Percentiles rank a stretch among this genome's conserved stretches.
These are phyloP conservation scores for Aspergillus cristatus DNA, from an alignment of 495 filamentous ascomycete genomes.

Conservation along the genomic window DNA sequence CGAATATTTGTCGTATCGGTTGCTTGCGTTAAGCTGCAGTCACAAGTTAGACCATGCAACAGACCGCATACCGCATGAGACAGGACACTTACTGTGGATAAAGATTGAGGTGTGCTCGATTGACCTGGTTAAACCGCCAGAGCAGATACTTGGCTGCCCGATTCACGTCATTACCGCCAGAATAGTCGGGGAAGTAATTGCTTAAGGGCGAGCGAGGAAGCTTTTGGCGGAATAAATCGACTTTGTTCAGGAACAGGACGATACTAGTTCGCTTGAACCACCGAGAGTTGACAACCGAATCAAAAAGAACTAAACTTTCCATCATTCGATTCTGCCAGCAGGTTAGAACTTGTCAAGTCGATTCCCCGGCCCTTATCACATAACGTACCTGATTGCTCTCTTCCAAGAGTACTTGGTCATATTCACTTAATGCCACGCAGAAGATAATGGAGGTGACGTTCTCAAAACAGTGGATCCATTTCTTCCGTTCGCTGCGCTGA, in stretches of 20 bases:
- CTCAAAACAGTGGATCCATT: slow-evolving; percentile 99
- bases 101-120: slow-evolving; percentile 88
- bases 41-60: slow-evolving; percentile 27
- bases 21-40: slow-evolving; percentile 84
- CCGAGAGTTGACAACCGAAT: slow-evolving; percentile 95
- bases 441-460: slow-evolving; percentile 99
- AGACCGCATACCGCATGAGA: too few species aligned
- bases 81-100: slow-evolving; percentile 87
- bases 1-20: slow-evolving; percentile 98
- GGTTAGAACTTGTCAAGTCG: too few species aligned
- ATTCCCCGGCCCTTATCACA: too few species aligned
- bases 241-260: slow-evolving; percentile 96
- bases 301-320: slow-evolving; percentile 95
- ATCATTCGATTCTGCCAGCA: slow-evolving; percentile 85
- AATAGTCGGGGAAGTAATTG: slow-evolving; percentile 97
- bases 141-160: slow-evolving; percentile 95
- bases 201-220: slow-evolving; percentile 78
- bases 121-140: slow-evolving; percentile 98
- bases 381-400: slow-evolving; percentile 97
- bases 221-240: slow-evolving; percentile 94
- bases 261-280: slow-evolving; percentile 99
- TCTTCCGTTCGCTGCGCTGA: slow-evolving; percentile 94
- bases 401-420: slow-evolving; percentile 93
- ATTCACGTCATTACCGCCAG: slow-evolving; percentile 93
- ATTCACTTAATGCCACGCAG: slow-evolving; percentile 96